Evolutionary conservation across 495 filamentous ascomycete genomes (phyloP).

Genomic region (Xylaria cubensis): DNA sequence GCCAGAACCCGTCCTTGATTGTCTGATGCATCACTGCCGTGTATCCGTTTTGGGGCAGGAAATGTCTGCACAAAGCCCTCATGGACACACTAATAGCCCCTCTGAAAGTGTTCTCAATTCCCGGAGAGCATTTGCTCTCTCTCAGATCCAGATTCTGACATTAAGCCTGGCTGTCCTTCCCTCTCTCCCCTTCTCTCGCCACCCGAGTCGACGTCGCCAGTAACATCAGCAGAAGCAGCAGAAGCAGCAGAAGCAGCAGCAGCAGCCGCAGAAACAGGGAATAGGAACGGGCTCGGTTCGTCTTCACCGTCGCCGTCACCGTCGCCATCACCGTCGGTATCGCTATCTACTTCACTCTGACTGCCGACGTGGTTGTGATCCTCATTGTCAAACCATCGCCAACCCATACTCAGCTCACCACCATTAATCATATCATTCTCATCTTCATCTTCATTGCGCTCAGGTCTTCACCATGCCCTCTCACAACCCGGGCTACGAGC

Average conservation of each 20-base stretch:
- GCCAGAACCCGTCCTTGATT: slow-evolving; percentile 28
- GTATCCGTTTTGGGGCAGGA: slow-evolving; percentile 29
- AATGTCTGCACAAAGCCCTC: slow-evolving; percentile 31
- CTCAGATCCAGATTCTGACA: slow-evolving; percentile 3
- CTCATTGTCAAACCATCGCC: background rate
- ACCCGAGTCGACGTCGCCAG: background rate
- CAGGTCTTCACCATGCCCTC: slow-evolving; percentile 15
- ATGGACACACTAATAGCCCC: slow-evolving; percentile 27
- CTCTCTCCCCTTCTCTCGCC: slow-evolving; percentile 22
- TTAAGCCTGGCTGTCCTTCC: slow-evolving; percentile 12
- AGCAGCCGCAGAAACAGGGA: background rate
- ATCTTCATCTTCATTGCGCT: background rate
- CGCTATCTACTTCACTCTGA: background rate
- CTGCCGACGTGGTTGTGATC: background rate
- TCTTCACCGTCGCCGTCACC: background rate
- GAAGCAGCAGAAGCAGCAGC: background rate
- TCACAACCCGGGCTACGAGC: slow-evolving; percentile 2
- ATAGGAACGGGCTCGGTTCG: background rate
- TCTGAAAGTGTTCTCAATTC: slow-evolving; percentile 21
- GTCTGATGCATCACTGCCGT: slow-evolving; percentile 30
- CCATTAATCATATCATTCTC: background rate
- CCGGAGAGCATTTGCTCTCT: slow-evolving; percentile 21
- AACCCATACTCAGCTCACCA: background rate
- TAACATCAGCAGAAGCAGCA: background rate
- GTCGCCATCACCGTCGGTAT: background rate